Base-by-base conservation (phyloP, 1,284 basidiomycete genomes). In the Marasmius fiardii region DNA sequence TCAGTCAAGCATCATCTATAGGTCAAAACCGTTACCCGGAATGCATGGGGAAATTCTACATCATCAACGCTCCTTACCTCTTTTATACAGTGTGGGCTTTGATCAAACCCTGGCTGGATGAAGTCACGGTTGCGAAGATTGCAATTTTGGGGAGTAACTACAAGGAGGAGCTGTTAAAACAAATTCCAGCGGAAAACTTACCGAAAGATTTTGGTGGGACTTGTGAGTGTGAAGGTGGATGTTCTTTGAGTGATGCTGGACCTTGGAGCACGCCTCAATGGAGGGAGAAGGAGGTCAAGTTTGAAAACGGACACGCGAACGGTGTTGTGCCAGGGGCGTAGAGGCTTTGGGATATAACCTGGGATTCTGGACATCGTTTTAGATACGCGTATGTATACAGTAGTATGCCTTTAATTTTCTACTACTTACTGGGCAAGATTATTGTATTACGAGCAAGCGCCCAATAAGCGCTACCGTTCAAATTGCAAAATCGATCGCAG, bases 31-130 rank as follows among this genome's bases (percentile, higher is more conserved):
- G 91, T 65, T 97, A 95, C 75, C 92, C 93, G 16, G 92, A 95
- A 73, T 89, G 85, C 61, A 96, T 98, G 95, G 95, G 95, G 74
- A 91, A 91, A 69, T 96, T 97, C 80, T 98, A 86, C 79, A 95
- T 98, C 79, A 90, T 95, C 79, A 94, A 95, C 68, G 88, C 93
- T 0, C 95, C 96, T 1, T 98, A 90, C 86, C 83, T 88, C 55
- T 98, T 98, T 78, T 83, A 85, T 52, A 85, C 89, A 43, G 89
- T 97, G 41, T 99, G 96, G 96, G 59, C 76, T 28, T 75, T 95
- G 64, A 85, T 98, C 77, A 97, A 95, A 77, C 86, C 85, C 7
- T 98, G 93, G 93, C 79, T 99, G 64, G 96, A 98, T 75, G 88
- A 90, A 64, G 95, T 95, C 35, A 98, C 95, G 21, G 93, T 94